Base-by-base conservation (phyloP, 1,139 yeast genomes). In the Suhomyces bolitotheri region DNA sequence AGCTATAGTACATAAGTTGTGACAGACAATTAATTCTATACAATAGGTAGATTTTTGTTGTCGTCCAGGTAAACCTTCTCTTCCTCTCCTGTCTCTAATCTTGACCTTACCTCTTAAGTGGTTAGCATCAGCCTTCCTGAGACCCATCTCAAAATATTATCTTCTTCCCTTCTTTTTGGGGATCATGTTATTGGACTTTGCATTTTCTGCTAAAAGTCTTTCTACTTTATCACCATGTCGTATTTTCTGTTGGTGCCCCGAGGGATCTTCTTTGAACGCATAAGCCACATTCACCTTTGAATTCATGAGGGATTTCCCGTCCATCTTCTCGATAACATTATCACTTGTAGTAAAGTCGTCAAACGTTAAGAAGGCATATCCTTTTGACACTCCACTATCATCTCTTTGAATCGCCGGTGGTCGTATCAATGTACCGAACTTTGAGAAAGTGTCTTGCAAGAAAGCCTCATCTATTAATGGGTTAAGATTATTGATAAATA, bases 201-300 rank as follows among this genome's bases (percentile, higher is more conserved):
- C 95, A 52, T 79, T 82, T 31, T 71, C 74, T 12, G 94, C 92
- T 41, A 90, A 66, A 33, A 75, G 46, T 47, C 97, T 68, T 52
- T 90, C 97, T 0, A 79, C 79, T 19, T 71, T 72, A 49, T 83
- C 94, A n/a, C 97, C 97, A 51, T 88, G 95, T 30, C 76, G 71
- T 8, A 61, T 64, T 36, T 71, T 76, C 34, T 70, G 69, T 7
- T 39, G 42, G 15, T 24, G 30, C 11, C 57, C 55, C 17, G 51
- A 37, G 12, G 75, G 70, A 41, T 77, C 78, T 46, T 76, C 80
- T 57, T 86, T 87, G 52, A 71, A 79, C 0, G 96, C 95, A 55
- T 88, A 90, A 19, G 76, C 74, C 3, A 90, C 67, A 3, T 63
- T 57, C 2, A 87, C 66, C 25, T 75, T 75, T 36, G 73, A 71